Conservation (phyloP, 768 basidiomycete species). For the Amanita inopinata region DNA sequence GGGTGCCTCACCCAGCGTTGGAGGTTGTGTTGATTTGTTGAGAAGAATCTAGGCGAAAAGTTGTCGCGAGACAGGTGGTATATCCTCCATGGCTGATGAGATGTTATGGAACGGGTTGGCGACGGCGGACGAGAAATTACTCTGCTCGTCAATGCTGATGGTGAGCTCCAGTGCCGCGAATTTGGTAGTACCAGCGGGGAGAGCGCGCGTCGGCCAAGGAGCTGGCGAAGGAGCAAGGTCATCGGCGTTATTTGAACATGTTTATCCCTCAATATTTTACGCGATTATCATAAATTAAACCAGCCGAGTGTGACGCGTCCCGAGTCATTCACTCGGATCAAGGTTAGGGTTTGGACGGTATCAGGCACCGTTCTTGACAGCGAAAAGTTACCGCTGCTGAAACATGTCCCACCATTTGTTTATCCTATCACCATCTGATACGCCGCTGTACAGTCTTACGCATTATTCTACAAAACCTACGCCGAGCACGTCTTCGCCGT, state of each 20-base stretch:
- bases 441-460: slow-evolving; percentile 75
- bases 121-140: no score
- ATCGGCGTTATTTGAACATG: slow-evolving; percentile 6
- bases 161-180: no score
- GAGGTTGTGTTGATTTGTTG: not conserved
- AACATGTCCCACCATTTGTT: slow-evolving; percentile 83
- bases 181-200: no score
- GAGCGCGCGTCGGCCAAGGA: not conserved
- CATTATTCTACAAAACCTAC: slow-evolving; percentile 74
- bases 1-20: slow-evolving; percentile 10
- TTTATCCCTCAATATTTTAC: no score
- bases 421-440: slow-evolving; percentile 77
- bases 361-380: not conserved
- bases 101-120: not conserved
- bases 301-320: no score
- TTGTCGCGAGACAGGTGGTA: not conserved
- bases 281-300: no score
- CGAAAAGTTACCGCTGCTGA: not conserved
- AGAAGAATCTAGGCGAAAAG: slow-evolving; percentile 2
- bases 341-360: not conserved
- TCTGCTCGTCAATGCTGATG: not conserved
- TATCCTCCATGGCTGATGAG: not conserved
- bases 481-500: slow-evolving; percentile 47
- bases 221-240: not conserved
- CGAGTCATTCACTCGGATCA: no score